phyloP scores from a whole-genome alignment of 345 rosid species.

The Populus tremula region DNA sequence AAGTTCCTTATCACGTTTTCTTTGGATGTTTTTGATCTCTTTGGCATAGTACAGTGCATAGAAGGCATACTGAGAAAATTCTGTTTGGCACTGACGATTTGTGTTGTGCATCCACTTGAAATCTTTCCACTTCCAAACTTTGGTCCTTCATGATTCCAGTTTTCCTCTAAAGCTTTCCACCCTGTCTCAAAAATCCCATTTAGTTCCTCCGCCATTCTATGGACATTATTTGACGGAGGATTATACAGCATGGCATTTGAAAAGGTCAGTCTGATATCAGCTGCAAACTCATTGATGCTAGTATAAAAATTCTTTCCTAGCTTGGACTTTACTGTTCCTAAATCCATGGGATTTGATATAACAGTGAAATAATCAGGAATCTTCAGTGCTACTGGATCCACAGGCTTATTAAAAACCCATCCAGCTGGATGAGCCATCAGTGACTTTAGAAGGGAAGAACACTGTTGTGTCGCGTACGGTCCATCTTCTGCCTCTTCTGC shows the following conservation, averaged over 20 bases:
- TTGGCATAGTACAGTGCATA: conserved; percentile 21
- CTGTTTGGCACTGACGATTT: conserved; percentile 29
- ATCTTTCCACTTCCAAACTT: conserved; percentile 23
- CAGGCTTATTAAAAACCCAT: conserved; percentile 63
- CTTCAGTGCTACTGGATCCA: conserved; percentile 59
- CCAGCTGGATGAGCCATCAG: conserved; percentile 45
- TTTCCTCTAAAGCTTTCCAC: conserved; percentile 64
- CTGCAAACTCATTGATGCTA: conserved; percentile 63
- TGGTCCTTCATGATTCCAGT: conserved; percentile 25
- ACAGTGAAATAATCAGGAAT: conserved; percentile 86
- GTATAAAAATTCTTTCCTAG: conserved; percentile 46
- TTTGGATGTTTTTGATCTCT: conserved; percentile 30
- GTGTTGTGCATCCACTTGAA: conserved; percentile 24
- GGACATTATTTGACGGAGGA: conserved; percentile 58
- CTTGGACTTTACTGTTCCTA: conserved; percentile 67
- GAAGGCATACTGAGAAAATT: conserved; percentile 39
- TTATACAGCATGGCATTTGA: conserved; percentile 79
- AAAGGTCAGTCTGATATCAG: conserved; percentile 74
- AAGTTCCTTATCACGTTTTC: conserved; percentile 25
- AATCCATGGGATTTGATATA: conserved; percentile 75
- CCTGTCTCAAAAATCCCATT: conserved; percentile 46
- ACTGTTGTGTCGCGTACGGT: conserved; percentile 48
- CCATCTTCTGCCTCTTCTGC: conserved; percentile 57
- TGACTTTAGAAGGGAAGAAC: conserved; percentile 43
- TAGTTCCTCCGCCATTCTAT: conserved; percentile 47